phyloP scores from a whole-genome alignment of 208 protist species.

The Leishmania lainsoni region DNA sequence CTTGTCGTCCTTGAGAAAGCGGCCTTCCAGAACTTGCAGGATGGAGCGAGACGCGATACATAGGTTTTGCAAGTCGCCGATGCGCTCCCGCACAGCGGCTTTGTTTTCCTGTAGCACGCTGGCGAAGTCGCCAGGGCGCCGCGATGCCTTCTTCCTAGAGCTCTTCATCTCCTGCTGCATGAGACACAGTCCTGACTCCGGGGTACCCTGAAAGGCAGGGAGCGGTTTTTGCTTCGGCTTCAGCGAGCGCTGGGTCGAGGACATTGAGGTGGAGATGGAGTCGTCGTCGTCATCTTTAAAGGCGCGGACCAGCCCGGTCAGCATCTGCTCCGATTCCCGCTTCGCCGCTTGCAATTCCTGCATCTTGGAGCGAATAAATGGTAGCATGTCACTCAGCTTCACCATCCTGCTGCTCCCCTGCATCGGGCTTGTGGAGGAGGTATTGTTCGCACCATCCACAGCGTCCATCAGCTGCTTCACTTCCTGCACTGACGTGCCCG shows the following conservation, averaged over 20 bases:
- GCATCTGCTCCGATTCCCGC: constrained; percentile 42
- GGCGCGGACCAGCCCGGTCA: constrained; percentile 37
- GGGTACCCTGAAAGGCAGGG: constrained; percentile 27
- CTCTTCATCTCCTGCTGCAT: constrained; percentile 30
- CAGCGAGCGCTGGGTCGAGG: constrained; percentile 28
- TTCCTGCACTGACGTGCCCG: constrained; percentile 46
- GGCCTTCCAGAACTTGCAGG: constrained; percentile 54
- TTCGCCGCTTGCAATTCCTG: constrained; percentile 44
- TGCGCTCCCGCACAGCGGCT: constrained; percentile 21
- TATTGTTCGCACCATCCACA: constrained; percentile 5
- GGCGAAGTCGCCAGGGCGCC: not conserved
- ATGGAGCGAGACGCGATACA: constrained; percentile 29
- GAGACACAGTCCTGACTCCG: constrained; percentile 22
- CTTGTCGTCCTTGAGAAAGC: constrained; percentile 18
- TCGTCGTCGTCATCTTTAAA: constrained; percentile 46
- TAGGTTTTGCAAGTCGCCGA: constrained; percentile 58
- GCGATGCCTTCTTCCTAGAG: not conserved
- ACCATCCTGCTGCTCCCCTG: not conserved
- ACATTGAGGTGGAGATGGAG: constrained; percentile 18
- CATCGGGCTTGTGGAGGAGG: not conserved
- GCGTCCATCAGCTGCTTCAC: constrained; percentile 33
- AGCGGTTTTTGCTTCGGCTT: constrained; percentile 65
- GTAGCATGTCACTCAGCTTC: constrained; percentile 38
- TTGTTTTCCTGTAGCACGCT: not conserved
- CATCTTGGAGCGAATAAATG: constrained; percentile 40